These are phyloP conservation scores for Areca catechu DNA, from an alignment of 176 grass and related monocot species.

Conservation along the genomic window DNA sequence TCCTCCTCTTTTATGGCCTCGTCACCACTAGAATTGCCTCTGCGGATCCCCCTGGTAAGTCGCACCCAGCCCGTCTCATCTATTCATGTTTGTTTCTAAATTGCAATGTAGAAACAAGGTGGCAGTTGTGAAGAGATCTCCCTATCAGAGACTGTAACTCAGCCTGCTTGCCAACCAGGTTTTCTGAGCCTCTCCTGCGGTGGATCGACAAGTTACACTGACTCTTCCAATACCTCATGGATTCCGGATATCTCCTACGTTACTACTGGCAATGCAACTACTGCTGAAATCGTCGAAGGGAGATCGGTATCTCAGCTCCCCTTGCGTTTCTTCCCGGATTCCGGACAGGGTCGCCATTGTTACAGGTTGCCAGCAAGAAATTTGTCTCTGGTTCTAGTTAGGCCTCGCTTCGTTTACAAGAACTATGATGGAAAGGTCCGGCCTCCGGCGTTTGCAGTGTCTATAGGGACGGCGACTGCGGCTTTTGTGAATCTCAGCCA, in stretches of 20 bases:
- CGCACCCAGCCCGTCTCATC: not conserved
- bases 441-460: constrained; percentile 23
- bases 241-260: constrained; percentile 20
- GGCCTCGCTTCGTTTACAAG: constrained; percentile 21
- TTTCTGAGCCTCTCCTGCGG: constrained; percentile 36
- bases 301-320: not conserved
- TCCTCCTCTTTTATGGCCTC: constrained; percentile 2
- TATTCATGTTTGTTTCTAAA: not conserved
- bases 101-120: too few species aligned
- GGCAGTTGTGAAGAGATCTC: too few species aligned
- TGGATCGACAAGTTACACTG: constrained; percentile 25
- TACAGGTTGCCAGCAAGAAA: constrained; percentile 18
- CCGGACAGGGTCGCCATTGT: constrained; percentile 7
- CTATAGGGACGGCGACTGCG: constrained; percentile 16
- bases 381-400: constrained; percentile 18
- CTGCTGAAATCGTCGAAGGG: not conserved
- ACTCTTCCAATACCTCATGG: constrained; percentile 26
- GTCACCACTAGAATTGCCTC: constrained; percentile 2
- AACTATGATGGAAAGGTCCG: constrained; percentile 25
- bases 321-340: constrained; percentile 23
- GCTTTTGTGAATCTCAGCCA: constrained; percentile 27
- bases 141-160: too few species aligned
- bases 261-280: constrained; percentile 13
- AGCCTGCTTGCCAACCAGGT: constrained; percentile 6
- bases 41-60: constrained; percentile 22